phyloP scores from a whole-genome alignment of 148 eudicot species.

The Agrostemma githago region DNA sequence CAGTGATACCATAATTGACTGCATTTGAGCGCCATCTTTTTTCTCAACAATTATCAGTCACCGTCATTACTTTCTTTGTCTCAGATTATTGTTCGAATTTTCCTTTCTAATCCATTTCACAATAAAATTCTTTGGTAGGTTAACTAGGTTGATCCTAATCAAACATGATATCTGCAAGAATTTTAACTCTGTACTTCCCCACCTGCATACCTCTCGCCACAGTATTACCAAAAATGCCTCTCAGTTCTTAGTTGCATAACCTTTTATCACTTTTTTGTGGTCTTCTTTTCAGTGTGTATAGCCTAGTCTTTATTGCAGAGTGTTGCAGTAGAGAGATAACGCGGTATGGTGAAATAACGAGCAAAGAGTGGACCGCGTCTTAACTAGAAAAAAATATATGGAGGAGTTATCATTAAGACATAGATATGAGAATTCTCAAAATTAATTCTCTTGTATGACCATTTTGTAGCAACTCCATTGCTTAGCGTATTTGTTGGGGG shows the following conservation, averaged over 20 bases:
- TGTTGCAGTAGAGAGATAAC: no score
- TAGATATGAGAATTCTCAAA: not conserved
- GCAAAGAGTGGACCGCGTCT: no score
- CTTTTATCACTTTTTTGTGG: no score
- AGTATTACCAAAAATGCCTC: no score
- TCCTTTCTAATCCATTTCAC: not conserved
- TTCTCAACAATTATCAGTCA: not conserved
- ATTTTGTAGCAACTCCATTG: not conserved
- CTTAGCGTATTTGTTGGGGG: not conserved
- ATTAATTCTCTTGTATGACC: not conserved
- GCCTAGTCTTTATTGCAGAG: no score
- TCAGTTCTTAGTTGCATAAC: no score
- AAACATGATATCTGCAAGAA: not conserved
- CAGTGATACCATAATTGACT: not conserved
- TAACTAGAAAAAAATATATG: not conserved
- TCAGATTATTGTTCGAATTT: not conserved
- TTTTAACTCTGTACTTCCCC: not conserved
- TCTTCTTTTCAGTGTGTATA: no score
- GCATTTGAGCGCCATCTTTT: not conserved
- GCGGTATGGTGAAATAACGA: no score
- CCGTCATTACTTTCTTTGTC: not conserved
- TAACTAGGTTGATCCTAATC: not conserved
- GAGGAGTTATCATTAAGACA: not conserved
- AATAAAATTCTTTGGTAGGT: not conserved
- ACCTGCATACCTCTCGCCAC: no score